Percentiles rank a stretch among this genome's conserved stretches.
These are phyloP conservation scores for Phlegmacium glaucopus DNA, from an alignment of 768 basidiomycete species.

Conservation along the genomic window DNA sequence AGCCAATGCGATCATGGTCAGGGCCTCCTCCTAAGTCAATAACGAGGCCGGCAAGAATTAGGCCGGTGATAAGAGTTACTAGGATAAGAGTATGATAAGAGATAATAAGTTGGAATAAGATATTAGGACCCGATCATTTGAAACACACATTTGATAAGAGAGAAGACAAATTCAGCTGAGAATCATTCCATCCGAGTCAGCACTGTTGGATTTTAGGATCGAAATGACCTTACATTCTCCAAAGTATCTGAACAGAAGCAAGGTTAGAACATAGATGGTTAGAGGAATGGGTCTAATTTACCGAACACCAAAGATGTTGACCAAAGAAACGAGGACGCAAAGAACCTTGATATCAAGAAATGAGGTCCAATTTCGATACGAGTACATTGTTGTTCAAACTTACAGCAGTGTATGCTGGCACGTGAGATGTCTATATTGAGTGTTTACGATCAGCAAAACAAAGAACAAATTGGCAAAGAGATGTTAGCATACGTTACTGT, in stretches of 20 bases:
- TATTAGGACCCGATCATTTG: neutral
- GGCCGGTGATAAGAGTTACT: conserved; percentile 58
- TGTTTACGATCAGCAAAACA: neutral
- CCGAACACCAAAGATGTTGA: conserved; percentile 73
- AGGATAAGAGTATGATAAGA: too few species aligned
- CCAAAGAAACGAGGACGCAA: conserved; percentile 50
- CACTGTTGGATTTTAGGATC: neutral
- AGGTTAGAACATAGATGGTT: neutral
- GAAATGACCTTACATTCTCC: conserved; percentile 49
- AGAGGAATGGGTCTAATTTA: conserved; percentile 20
- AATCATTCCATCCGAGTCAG: neutral
- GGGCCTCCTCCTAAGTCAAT: conserved; percentile 82
- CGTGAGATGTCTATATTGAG: conserved; percentile 39
- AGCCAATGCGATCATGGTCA: conserved; percentile 59
- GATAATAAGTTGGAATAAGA: neutral
- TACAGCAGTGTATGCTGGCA: conserved; percentile 51
- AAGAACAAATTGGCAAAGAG: neutral
- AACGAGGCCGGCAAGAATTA: conserved; percentile 60
- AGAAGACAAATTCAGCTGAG: conserved; percentile 63
- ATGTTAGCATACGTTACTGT: conserved; percentile 43
- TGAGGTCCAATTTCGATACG: neutral
- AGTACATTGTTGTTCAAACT: neutral
- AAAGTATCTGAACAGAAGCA: conserved; percentile 42
- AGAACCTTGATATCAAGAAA: conserved; percentile 26
- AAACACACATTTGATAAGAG: conserved; percentile 56